A percentile compares a stretch with the other conserved stretches of the same genome.
These are phyloP conservation scores for Cryptococcus sp. DNA, from an alignment of 1,284 basidiomycete genomes.

Conservation along the genomic window DNA sequence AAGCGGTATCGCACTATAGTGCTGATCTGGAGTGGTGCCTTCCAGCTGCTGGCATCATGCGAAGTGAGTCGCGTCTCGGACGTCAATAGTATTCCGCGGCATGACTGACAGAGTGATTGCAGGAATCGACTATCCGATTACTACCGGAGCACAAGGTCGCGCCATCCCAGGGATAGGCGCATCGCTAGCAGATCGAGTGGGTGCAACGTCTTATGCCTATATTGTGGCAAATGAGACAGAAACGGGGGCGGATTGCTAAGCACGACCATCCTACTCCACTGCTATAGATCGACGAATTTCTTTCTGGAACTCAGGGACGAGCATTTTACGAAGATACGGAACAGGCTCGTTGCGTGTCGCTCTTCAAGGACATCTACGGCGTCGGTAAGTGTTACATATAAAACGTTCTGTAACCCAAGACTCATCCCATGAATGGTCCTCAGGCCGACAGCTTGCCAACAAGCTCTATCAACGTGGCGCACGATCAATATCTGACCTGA, in stretches of 20 bases:
- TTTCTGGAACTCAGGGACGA: slow-evolving; percentile 37
- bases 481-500: slow-evolving; percentile 73
- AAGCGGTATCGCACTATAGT: not conserved
- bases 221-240: not conserved
- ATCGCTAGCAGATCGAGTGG: slow-evolving; percentile 72
- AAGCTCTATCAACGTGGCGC: slow-evolving; percentile 75
- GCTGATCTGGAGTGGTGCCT: slow-evolving; percentile 4
- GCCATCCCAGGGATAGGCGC: slow-evolving; percentile 68
- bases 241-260: no score
- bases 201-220: slow-evolving; percentile 8
- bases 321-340: slow-evolving; percentile 46
- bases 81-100: not conserved
- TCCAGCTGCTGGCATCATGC: slow-evolving; percentile 39
- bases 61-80: slow-evolving; percentile 45
- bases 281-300: slow-evolving; percentile 48
- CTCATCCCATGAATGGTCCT: not conserved
- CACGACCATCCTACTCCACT: not conserved
- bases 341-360: slow-evolving; percentile 36
- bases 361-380: slow-evolving; percentile 79
- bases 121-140: slow-evolving; percentile 64
- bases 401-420: slow-evolving; percentile 1
- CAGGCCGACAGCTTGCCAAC: slow-evolving; percentile 58
- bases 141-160: slow-evolving; percentile 63
- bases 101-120: slow-evolving; percentile 10
- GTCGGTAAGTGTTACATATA: slow-evolving; percentile 61